phyloP scores from a whole-genome alignment of 805 yeast genomes.

The Metschnikowia aberdeeniae region DNA sequence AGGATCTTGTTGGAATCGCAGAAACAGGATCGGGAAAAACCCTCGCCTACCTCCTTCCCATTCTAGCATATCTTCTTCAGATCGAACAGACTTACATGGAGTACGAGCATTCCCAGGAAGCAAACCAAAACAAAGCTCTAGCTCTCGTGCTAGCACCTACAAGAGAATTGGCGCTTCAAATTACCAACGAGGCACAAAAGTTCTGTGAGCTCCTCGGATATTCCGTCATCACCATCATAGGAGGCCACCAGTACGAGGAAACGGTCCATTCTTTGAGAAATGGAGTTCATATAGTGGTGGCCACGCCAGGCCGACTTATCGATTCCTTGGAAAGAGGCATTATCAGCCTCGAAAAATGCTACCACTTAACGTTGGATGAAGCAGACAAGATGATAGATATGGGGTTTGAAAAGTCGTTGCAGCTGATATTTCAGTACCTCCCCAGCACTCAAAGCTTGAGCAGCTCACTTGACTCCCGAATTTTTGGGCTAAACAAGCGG shows the following conservation, averaged over 20 bases:
- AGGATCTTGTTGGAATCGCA: slow-evolving; percentile 86
- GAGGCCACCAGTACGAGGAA: slow-evolving; percentile 83
- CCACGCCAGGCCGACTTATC: slow-evolving; percentile 89
- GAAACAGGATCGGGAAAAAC: slow-evolving; percentile 98
- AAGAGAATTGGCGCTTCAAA: slow-evolving; percentile 89
- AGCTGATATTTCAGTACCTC: slow-evolving; percentile 52
- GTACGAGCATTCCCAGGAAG: slow-evolving; percentile 42
- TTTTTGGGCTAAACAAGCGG: slow-evolving; percentile 35
- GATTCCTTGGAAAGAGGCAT: slow-evolving; percentile 74
- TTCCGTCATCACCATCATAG: slow-evolving; percentile 66
- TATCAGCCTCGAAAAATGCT: slow-evolving; percentile 55
- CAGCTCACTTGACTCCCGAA: slow-evolving; percentile 30
- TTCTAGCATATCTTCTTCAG: slow-evolving; percentile 47
- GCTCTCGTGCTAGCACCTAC: slow-evolving; percentile 86
- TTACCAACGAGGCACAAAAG: slow-evolving; percentile 59
- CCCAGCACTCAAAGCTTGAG: slow-evolving; percentile 35
- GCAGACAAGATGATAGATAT: slow-evolving; percentile 94
- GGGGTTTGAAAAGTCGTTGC: slow-evolving; percentile 85
- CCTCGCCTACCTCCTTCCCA: slow-evolving; percentile 73
- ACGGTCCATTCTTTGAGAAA: slow-evolving; percentile 55
- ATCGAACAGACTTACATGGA: slow-evolving; percentile 32
- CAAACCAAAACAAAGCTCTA: slow-evolving; percentile 60
- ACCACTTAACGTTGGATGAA: slow-evolving; percentile 79
- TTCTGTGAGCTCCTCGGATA: slow-evolving; percentile 41
- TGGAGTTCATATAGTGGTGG: slow-evolving; percentile 79